Base-by-base conservation (phyloP, 2,329 filamentous ascomycete species). In the Cladosporium colombiae region DNA sequence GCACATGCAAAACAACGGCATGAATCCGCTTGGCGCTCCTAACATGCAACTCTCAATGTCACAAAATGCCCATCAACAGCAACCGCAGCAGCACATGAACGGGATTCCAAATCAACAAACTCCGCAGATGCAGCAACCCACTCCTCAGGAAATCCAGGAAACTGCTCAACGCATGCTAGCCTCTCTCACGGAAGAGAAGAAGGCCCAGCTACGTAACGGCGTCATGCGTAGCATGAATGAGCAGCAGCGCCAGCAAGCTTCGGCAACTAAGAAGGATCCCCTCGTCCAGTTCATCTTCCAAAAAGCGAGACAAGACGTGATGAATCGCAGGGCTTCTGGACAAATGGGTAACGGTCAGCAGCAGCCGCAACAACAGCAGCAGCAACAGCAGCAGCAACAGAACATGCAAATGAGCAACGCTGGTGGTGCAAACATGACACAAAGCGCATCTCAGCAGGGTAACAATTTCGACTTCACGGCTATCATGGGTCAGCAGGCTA, bases 401-500 rank as follows among this genome's bases (percentile, higher is more conserved):
- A 69, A 67, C 50, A 69, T 70, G 67, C 49, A 65, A 21, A 77
- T 78, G 73, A 74, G 70, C 25, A 78, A 81, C 65, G 60, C 68
- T 25, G 68, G 65, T 23, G 72, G 68, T 49, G 63, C 65, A 11
- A 68, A 62, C 37, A 71, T 63, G 61, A 25, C 61, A 40, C 61
- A 63, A n/a, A 53, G 49, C 35, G 61, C 49, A 31, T 63, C 61
- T 4, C 61, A 62, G 53, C 65, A 50, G 56, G 40, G 58, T 18
- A 80, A 74, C 76, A 75, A 46, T 13, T 66, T 82, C 63, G 80
- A 83, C 68, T 81, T 88, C 68, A 83, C 84, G 64, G 84, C 86
- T 52, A 82, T 88, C 46, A 80, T 86, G 65, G 84, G 83, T 31
- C 86, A 88, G 70, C 87, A 89, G 75, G 83, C 83, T 49, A 86